These are phyloP conservation scores for Excoecaria cochinchinensis DNA, from an alignment of 345 rosid species.

Conservation along the genomic window DNA sequence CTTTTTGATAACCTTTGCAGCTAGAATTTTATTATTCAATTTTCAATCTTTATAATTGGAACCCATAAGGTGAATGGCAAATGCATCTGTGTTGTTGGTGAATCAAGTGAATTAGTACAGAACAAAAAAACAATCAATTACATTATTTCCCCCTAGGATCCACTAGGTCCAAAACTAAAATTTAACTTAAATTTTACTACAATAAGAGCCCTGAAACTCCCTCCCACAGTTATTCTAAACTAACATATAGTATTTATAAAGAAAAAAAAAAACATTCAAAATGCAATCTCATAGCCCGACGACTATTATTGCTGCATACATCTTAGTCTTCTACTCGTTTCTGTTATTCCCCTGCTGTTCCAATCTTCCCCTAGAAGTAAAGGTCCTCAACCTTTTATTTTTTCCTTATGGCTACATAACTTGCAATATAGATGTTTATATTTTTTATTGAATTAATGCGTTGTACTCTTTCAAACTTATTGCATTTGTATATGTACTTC, in stretches of 20 bases:
- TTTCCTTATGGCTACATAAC: not conserved
- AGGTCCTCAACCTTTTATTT: not conserved
- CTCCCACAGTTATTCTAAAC: not conserved
- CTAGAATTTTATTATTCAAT: not conserved
- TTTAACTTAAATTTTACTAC: not conserved
- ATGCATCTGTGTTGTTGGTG: not conserved
- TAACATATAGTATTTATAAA: not conserved
- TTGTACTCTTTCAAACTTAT: no score
- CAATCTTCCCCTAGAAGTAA: not conserved
- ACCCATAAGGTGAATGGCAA: not conserved
- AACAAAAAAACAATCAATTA: not conserved
- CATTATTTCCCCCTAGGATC: not conserved
- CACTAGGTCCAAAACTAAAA: not conserved
- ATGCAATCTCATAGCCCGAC: not conserved
- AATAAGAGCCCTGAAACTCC: not conserved
- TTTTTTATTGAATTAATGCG: no score
- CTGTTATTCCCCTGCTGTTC: not conserved
- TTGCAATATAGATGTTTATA: not conserved
- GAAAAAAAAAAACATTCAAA: not conserved
- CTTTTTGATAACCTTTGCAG: not conserved
- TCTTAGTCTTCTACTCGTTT: not conserved
- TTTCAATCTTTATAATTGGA: not conserved
- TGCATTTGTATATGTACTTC: no score
- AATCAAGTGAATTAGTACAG: not conserved
- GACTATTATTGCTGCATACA: not conserved